Percentiles rank a stretch among this genome's conserved stretches.
These are phyloP conservation scores for Pichia sp. DNA, from an alignment of 1,139 yeast species.

Conservation along the genomic window DNA sequence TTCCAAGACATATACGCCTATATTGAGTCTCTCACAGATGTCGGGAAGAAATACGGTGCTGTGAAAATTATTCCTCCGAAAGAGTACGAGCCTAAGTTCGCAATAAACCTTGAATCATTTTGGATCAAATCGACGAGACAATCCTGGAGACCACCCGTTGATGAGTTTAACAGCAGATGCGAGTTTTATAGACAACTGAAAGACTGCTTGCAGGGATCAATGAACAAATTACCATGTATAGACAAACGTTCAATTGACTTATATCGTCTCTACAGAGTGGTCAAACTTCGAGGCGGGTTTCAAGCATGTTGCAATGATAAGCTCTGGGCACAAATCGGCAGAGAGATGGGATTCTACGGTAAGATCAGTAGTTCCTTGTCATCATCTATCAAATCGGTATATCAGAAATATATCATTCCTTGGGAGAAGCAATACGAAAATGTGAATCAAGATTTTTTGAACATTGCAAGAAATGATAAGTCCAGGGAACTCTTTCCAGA, in stretches of 20 bases:
- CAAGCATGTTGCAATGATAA: conserved; percentile 46
- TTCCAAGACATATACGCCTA: conserved; percentile 35
- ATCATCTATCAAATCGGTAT: conserved; percentile 57
- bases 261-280: conserved; percentile 43
- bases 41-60: conserved; percentile 61
- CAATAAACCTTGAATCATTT: conserved; percentile 46
- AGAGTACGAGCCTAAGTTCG: conserved; percentile 31
- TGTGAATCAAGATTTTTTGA: conserved; percentile 5
- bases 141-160: conserved; percentile 33
- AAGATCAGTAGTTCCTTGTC: conserved; percentile 65
- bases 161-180: conserved; percentile 27
- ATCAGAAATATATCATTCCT: conserved; percentile 31
- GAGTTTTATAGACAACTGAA: conserved; percentile 30
- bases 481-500: conserved; percentile 1
- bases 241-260: conserved; percentile 53
- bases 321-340: conserved; percentile 61
- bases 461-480: conserved; percentile 10
- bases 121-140: conserved; percentile 54
- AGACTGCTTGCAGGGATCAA: conserved; percentile 26
- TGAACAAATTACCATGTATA: conserved; percentile 41
- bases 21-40: conserved; percentile 38
- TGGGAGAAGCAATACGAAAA: conserved; percentile 12
- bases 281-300: conserved; percentile 52
- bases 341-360: conserved; percentile 71
- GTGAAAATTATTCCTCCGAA: conserved; percentile 58